Evolutionary conservation across 495 filamentous ascomycete species (phyloP).

Genomic region (Parathielavia hyrcaniae): DNA sequence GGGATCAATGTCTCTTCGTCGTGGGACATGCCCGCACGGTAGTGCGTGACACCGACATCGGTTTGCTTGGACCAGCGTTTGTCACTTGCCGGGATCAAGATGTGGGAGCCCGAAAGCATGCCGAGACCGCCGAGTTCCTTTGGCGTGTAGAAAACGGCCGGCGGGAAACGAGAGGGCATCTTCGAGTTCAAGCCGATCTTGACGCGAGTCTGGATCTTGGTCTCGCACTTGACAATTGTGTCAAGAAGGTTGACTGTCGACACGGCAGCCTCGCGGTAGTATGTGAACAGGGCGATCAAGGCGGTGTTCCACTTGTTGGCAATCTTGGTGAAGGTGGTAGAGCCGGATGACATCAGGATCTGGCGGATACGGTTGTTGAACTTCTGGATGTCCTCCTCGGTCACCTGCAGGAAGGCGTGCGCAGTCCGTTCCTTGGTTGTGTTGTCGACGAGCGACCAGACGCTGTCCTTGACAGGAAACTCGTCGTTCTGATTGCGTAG

Average conservation of each 20-base stretch:
- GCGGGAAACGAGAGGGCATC: slow-evolving; percentile 99
- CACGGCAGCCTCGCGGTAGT: slow-evolving; percentile 98
- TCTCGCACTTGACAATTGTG: slow-evolving; percentile 99
- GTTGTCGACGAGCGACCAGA: slow-evolving; percentile 96
- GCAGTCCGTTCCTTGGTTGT: slow-evolving; percentile 94
- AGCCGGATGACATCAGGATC: slow-evolving; percentile 98
- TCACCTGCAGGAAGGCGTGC: slow-evolving; percentile 96
- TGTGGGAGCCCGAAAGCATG: slow-evolving; percentile 99
- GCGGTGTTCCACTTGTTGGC: slow-evolving; percentile 99
- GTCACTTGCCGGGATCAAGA: slow-evolving; percentile 95
- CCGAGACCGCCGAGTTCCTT: slow-evolving; percentile 97
- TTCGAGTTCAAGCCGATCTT: slow-evolving; percentile 99
- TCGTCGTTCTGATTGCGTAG: slow-evolving; percentile 91
- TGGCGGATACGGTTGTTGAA: slow-evolving; percentile 99
- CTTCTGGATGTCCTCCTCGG: slow-evolving; percentile 96
- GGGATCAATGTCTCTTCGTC: slow-evolving; percentile 97
- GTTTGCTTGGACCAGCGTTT: slow-evolving; percentile 99
- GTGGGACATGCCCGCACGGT: slow-evolving; percentile 95
- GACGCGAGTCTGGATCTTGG: slow-evolving; percentile 98
- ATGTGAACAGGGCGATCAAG: slow-evolving; percentile 97
- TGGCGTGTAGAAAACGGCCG: slow-evolving; percentile 97
- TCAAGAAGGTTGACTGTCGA: slow-evolving; percentile 93
- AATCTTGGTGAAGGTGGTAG: slow-evolving; percentile 99
- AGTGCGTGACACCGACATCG: slow-evolving; percentile 94
- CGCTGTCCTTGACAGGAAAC: slow-evolving; percentile 94